Evolutionary conservation across 441 rosid genomes (phyloP), one percentile per base, ranked within the genome.

Genomic region (Biscutella laevigata): DNA sequence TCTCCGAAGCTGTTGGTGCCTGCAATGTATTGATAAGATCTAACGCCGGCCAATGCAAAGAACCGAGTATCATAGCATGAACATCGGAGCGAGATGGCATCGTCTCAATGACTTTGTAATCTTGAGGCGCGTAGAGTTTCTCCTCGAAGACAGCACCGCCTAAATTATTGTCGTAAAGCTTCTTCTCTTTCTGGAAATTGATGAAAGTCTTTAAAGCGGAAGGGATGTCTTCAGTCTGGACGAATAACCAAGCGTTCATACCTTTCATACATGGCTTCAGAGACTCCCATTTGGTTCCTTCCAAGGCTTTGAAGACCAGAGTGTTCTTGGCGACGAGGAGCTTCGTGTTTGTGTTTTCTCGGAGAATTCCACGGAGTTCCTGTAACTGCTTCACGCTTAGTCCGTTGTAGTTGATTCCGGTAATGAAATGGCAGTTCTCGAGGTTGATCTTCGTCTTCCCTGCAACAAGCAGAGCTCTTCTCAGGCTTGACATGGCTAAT

Each of bases 201-300:
- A 89, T 52, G 54, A 81, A 90, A 4, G 98, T 86, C 71, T 81
- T 87, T 7, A 90, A 35, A 1, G 95, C 88, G 1, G 67, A 74
- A 0, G 95, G 98, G 37, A 90, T 83, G 44, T 90, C 98, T 64
- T 90, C 98, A 4, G 61, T 73, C 39, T 87, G 92, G 1, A 87
- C 96, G 62, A 90, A 90, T 32, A 87, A 73, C 92, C 95, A 90
- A 7, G 79, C 96, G 47, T 90, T 87, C 98, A 90, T 90, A 4
- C 98, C 96, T 41, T 68, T 87, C 98, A 90, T 90, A 54, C 96
- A 90, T 1, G 98, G 95, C 65, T 79, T 78, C 51, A 90, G 67
- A 14, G 78, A 83, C 16, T 79, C 92, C 88, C 89, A 90, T 4
- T 65, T 71, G 7, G 98, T 87, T 30, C 95, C 96, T 50, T 87